Evolutionary conservation across 2,329 filamentous ascomycete species (phyloP), one percentile per base, ranked within the genome.

Genomic region (Scopulariopsis brevicaulis): DNA sequence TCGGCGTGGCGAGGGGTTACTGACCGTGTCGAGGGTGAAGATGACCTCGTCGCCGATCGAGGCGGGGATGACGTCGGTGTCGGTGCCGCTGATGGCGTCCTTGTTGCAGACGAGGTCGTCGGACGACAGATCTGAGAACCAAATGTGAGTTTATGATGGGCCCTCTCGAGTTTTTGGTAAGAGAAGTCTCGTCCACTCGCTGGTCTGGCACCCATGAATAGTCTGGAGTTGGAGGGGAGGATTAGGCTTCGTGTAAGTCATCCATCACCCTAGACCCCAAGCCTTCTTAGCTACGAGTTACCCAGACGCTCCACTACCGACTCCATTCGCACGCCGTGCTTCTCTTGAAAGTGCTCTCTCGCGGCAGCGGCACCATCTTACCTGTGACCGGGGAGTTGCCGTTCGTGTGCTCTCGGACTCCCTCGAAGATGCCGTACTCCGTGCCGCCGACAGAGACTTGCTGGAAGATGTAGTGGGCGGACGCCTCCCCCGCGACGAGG

Each of bases 101-200:
- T 67, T 68, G 62, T 73, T 73, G 68, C 71, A 73, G 57, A 70
- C 65, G 55, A 73, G 64, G 60, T 72, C 70, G 54, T 67, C 66
- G 11, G 70, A 72, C n/a, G 64, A 46, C 56, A 73, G 64, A 35
- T 72, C 69, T 71, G n/a, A 1, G 37, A 50, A 22, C 22, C 28
- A 40, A 5, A 7, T 28, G 43, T 28, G 10, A 43, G 24, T 24
- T 25, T 14, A 32, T 51, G n/a, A 51, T 20, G n/a, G n/a, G n/a
- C n/a, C n/a, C n/a, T 25, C 4, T 4, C 48, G 24, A 11, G 48
- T 11, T n/a, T n/a, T n/a, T n/a, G n/a, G n/a, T n/a, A n/a, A n/a
- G n/a, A n/a, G n/a, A n/a, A n/a, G n/a, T n/a, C n/a, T n/a, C n/a
- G n/a, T n/a, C n/a, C n/a, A n/a, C n/a, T n/a, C n/a, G n/a, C n/a